Evolutionary conservation across 108 stramenopile genomes (phyloP), one percentile per base, ranked within the genome.

Genomic region (Nannochloropsis gaditana): DNA sequence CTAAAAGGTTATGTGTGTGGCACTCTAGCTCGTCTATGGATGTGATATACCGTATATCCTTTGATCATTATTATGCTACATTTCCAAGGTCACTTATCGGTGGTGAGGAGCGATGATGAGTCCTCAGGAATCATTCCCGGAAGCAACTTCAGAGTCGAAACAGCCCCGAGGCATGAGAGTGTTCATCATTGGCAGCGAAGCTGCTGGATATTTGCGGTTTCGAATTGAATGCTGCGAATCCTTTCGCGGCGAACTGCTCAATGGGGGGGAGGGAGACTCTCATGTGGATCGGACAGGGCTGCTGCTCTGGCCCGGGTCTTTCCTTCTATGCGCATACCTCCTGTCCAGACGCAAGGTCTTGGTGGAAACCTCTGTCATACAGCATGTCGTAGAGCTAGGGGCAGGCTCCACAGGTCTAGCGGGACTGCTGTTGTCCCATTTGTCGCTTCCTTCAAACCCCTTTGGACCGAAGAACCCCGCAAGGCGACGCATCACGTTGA

Each of bases 171-270:
- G 59, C 59, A 73, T n/a, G 19, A 15, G 59, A 8, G 59, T 73
- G 19, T n/a, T 73, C 15, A n/a, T 15, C 19, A 73, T 73, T 73
- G 59, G 59, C 4, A 73, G 59, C 59, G 19, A n/a, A 73, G 59
- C 59, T n/a, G 59, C 59, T n/a, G 59, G 59, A 15, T n/a, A 15
- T n/a, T n/a, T 73, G 59, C 4, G 15, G 59, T n/a, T 73, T 15
- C 59, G n/a, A n/a, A 73, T 73, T n/a, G 19, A 73, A 8, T 73
- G 59, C 59, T 73, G 59, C 59, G 59, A 73, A n/a, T 73, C 59
- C 59, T 73, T 73, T 73, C 15, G n/a, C 19, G 59, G 59, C 8
- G 59, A 73, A 73, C 59, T 73, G 15, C n/a, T 73, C 15, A 73
- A 73, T n/a, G n/a, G 6, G 15, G 59, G 19, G 59, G 59, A 4